Conservation (phyloP, 352 stramenopile species). For the Phytophthora pinifolia region DNA sequence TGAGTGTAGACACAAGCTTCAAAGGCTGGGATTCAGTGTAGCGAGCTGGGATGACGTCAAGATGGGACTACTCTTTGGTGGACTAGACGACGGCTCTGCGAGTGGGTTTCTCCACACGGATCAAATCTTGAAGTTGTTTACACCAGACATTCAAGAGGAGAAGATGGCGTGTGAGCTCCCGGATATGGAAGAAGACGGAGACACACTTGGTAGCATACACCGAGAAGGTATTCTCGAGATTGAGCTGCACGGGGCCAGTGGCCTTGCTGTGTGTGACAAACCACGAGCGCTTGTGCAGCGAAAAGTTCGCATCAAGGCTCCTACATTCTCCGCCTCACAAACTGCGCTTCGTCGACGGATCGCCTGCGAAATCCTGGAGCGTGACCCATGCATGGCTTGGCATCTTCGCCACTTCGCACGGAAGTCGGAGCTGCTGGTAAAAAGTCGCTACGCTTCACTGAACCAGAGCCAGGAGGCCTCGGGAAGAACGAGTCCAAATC, state of each 20-base stretch:
- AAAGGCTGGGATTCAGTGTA: conserved; percentile 65
- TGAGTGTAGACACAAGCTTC: conserved; percentile 62
- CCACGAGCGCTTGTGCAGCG: conserved; percentile 7
- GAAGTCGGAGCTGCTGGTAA: conserved; percentile 16
- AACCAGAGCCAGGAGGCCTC: no score
- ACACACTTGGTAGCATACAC: conserved; percentile 62
- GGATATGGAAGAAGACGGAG: conserved; percentile 76
- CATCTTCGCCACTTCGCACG: conserved; percentile 34
- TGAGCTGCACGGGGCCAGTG: conserved; percentile 54
- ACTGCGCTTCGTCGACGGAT: conserved; percentile 25
- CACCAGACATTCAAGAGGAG: conserved; percentile 72
- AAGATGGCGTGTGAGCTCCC: conserved; percentile 70
- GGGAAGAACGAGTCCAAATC: neutral
- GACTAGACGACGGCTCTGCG: conserved; percentile 35
- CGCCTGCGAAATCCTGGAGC: conserved; percentile 39
- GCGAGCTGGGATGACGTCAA: conserved; percentile 75
- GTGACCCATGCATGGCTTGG: conserved; percentile 32
- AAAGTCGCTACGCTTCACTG: neutral
- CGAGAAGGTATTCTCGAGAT: conserved; percentile 71
- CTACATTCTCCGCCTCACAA: conserved; percentile 39
- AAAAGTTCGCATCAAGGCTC: conserved; percentile 37
- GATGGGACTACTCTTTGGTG: conserved; percentile 62
- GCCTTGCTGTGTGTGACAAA: conserved; percentile 35
- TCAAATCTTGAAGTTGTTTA: conserved; percentile 62
- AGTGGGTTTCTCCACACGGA: conserved; percentile 47